A percentile compares a stretch with the other conserved stretches of the same genome.
These are phyloP conservation scores for Glycine latifolia DNA, from an alignment of 306 rosid species.

Conservation along the genomic window DNA sequence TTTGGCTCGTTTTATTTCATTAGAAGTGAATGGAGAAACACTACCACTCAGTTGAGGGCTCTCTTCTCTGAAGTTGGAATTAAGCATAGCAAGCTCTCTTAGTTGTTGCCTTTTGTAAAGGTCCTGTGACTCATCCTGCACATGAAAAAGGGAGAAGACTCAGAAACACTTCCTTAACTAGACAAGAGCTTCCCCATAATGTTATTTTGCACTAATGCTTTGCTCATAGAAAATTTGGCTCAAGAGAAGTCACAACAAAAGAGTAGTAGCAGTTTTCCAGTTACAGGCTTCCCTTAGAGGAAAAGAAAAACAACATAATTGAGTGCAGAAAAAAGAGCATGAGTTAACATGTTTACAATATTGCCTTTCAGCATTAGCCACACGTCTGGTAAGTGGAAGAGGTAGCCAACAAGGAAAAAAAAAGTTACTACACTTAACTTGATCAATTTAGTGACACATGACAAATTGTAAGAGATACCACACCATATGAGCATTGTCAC, in stretches of 20 bases:
- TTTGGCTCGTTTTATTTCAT: slow-evolving; percentile 80
- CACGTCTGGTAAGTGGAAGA: background rate
- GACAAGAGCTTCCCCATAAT: background rate
- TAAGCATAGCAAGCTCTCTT: slow-evolving; percentile 64
- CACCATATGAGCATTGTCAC: background rate
- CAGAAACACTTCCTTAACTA: background rate
- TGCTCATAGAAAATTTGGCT: slow-evolving; percentile 14
- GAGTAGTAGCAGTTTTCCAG: background rate
- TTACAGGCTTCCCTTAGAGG: background rate
- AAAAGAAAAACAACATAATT: background rate
- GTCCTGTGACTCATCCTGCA: slow-evolving; percentile 87
- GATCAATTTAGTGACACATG: background rate
- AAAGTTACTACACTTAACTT: background rate
- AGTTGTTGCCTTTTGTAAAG: slow-evolving; percentile 73
- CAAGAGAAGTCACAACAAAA: slow-evolving; percentile 13
- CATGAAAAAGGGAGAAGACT: slow-evolving; percentile 27
- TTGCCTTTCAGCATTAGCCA: background rate
- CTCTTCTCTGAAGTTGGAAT: slow-evolving; percentile 67
- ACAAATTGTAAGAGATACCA: background rate
- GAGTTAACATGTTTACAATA: background rate
- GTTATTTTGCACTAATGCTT: background rate
- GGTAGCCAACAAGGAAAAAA: background rate
- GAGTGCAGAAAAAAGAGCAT: background rate
- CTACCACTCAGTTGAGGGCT: slow-evolving; percentile 67
- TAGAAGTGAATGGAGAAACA: slow-evolving; percentile 74